A percentile compares a stretch with the other conserved stretches of the same genome.
These are phyloP conservation scores for Hypomontagnella submonticulosa DNA, from an alignment of 495 filamentous ascomycete genomes.

Conservation along the genomic window DNA sequence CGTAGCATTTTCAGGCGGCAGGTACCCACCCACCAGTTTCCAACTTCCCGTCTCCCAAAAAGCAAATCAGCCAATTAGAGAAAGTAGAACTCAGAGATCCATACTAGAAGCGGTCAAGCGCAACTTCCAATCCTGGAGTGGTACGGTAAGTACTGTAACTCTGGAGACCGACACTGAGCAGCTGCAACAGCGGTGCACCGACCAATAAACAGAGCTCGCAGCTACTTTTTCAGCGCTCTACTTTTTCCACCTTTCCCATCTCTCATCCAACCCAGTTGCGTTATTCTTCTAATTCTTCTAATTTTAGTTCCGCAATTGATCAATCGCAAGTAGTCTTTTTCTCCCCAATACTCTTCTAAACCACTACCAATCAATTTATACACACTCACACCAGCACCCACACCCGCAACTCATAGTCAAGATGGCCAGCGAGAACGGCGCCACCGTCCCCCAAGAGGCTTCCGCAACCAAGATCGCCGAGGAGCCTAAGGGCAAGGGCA, in stretches of 20 bases:
- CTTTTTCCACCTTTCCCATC: slow-evolving; percentile 28
- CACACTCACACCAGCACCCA: slow-evolving; percentile 16
- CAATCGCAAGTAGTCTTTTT: slow-evolving; percentile 22
- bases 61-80: slow-evolving; percentile 28
- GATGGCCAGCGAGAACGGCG: slow-evolving; percentile 56
- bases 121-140: slow-evolving; percentile 27
- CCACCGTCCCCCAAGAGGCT: slow-evolving; percentile 45
- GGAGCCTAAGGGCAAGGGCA: slow-evolving; percentile 69
- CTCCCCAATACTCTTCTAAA: not conserved
- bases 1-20: slow-evolving; percentile 23
- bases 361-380: slow-evolving; percentile 1
- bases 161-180: slow-evolving; percentile 33
- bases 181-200: slow-evolving; percentile 9
- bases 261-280: slow-evolving; percentile 38
- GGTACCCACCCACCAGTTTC: slow-evolving; percentile 18
- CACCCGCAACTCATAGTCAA: slow-evolving; percentile 29
- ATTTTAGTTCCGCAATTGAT: slow-evolving; percentile 37
- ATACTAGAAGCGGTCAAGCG: slow-evolving; percentile 28
- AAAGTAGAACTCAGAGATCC: not conserved
- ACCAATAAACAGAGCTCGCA: slow-evolving; percentile 34
- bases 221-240: slow-evolving; percentile 33
- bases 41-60: slow-evolving; percentile 19
- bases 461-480: slow-evolving; percentile 48
- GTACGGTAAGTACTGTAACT: slow-evolving; percentile 11
- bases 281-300: slow-evolving; percentile 17